These are phyloP conservation scores for Venustampulla echinocandica DNA, from an alignment of 495 filamentous ascomycete genomes.

Conservation along the genomic window DNA sequence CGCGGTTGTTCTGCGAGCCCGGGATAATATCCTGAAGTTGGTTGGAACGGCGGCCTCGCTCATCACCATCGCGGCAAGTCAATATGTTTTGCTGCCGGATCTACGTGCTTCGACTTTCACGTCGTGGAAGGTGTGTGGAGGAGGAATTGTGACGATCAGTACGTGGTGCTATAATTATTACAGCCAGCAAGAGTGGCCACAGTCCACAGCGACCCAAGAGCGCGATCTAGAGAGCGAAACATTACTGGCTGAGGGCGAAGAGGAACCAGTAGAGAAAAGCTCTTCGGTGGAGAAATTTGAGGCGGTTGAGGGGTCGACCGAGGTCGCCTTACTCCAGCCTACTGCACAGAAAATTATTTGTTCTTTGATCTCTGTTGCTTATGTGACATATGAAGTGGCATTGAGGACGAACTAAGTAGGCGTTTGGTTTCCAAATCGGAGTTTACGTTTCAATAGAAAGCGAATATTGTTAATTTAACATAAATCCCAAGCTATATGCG, in stretches of 20 bases:
- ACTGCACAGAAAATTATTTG: neutral
- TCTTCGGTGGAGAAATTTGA: neutral
- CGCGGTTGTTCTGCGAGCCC: constrained; percentile 7
- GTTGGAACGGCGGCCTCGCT: constrained; percentile 5
- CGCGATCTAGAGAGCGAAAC: neutral
- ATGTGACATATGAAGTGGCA: neutral
- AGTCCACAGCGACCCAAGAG: neutral
- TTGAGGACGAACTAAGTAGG: too few species aligned
- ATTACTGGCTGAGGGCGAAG: neutral
- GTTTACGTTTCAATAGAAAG: too few species aligned
- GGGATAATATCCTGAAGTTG: constrained; percentile 14
- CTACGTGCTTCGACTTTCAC: constrained; percentile 7
- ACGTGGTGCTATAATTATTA: constrained; percentile 15
- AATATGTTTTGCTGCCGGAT: constrained; percentile 9
- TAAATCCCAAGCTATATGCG: too few species aligned
- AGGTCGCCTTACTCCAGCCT: neutral
- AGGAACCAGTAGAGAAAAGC: neutral
- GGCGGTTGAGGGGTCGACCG: neutral
- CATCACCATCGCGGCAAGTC: constrained; percentile 9
- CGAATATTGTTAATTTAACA: too few species aligned
- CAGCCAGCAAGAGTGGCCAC: constrained; percentile 8
- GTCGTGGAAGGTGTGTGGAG: constrained; percentile 8
- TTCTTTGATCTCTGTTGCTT: neutral
- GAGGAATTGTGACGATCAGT: constrained; percentile 2
- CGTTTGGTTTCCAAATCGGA: too few species aligned